Base-by-base conservation (phyloP, 495 filamentous ascomycete genomes). In the Saxophila tyrrhenica region DNA sequence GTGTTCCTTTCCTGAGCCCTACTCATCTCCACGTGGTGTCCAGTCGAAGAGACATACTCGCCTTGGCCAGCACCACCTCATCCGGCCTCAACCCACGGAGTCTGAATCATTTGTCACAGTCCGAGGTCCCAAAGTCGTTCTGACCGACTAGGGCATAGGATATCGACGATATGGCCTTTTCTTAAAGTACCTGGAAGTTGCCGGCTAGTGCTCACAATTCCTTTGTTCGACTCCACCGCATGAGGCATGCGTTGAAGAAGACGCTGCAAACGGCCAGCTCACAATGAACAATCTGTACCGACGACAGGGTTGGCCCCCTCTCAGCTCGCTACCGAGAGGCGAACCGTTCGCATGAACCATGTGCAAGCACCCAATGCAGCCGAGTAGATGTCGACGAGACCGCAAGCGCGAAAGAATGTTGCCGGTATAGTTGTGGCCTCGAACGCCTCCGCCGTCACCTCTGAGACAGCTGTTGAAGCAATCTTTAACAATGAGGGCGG, bases 261-360 rank as follows among this genome's bases (percentile, higher is more conserved):
- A 13, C 20, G n/a, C 53, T 19, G 53, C 53, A 50, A 49, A 25
- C 53, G 29, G 53, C 29, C 20, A 19, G 9, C 42, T 15, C 20
- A 50, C 53, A 50, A 49, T 25, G 53, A 45, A 19, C 8, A 20
- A 20, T 1, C 20, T 9, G 20, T 24, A 42, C 47, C 53, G 25
- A n/a, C 13, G 19, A 57, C 48, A 48, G 13, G 54, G 49, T 52
- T 25, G 17, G 35, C 38, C 35, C 21, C 24, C 35, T 51, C 42
- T 17, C 5, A 35, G 1, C 9, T 51, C 43, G 35, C 48, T 25
- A 51, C 16, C 46, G 20, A 50, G 51, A n/a, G 29, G 23, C 39
- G n/a, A 9, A 46, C 23, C 21, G 17, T n/a, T n/a, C 45, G 19
- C 25, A 42, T 42, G 48, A 32, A 7, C 42, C 41, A 39, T 35